Base-by-base conservation (phyloP, 768 basidiomycete species). In the Collybiopsis confluens region DNA sequence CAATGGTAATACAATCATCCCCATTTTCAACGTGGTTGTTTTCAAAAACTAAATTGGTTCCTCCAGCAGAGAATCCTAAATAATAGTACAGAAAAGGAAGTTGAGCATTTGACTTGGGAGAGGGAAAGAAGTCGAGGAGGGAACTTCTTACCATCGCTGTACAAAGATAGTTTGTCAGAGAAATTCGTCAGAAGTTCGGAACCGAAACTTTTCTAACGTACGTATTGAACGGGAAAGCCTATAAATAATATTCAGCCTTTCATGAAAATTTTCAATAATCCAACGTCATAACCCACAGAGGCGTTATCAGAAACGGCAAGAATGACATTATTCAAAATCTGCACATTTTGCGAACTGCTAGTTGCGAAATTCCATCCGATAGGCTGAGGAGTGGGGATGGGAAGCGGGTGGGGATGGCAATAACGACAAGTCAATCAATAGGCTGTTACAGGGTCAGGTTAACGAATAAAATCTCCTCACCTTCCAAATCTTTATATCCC, bases 201-300 rank as follows among this genome's bases (percentile, higher is more conserved):
- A n/a, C n/a, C n/a, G n/a, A n/a, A n/a, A n/a, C n/a, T n/a, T n/a
- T n/a, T n/a, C n/a, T n/a, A n/a, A 60, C 79, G 43, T 63, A 82
- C 80, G 80, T 83, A 57, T 84, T 84, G 65, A 81, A 82, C 7
- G 82, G 81, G 68, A 82, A 81, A 1, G 77, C 71, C 77, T 81
- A 55, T n/a, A n/a, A n/a, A n/a, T n/a, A n/a, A n/a, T n/a, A n/a
- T n/a, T n/a, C n/a, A n/a, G n/a, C n/a, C n/a, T n/a, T n/a, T n/a
- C n/a, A n/a, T n/a, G n/a, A n/a, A n/a, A n/a, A n/a, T n/a, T n/a
- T n/a, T n/a, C n/a, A n/a, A n/a, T n/a, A n/a, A n/a, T n/a, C n/a
- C n/a, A n/a, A n/a, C n/a, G n/a, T n/a, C n/a, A n/a, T n/a, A 35
- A 43, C 58, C 51, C 56, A 74, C 74, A 16, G 62, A 57, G 18